A percentile compares a stretch with the other conserved stretches of the same genome.
Conservation (phyloP, 2,329 filamentous ascomycete genomes). For the Fusarium lateritium region DNA sequence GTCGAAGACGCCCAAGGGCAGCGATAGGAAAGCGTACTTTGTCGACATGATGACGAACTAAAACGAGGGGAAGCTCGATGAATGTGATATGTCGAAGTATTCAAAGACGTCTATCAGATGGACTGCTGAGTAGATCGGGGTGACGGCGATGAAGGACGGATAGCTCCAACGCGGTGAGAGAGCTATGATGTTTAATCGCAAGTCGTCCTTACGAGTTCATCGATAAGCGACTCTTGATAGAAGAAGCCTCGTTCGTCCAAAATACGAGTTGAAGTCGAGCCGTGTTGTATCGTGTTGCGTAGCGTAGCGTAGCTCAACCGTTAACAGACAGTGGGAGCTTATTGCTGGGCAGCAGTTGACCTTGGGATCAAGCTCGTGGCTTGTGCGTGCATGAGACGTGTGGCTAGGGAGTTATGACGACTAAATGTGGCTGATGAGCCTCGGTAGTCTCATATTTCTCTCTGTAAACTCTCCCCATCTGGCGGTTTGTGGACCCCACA, state of each 20-base stretch:
- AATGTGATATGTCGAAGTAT: slow-evolving; percentile 18
- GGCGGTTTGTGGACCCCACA: slow-evolving; percentile 6
- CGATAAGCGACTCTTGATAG: slow-evolving; percentile 9
- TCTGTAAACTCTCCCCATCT: neutral
- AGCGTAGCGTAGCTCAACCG: slow-evolving; percentile 19
- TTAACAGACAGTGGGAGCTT: slow-evolving; percentile 28
- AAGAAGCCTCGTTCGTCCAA: slow-evolving; percentile 3
- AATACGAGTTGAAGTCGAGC: slow-evolving; percentile 7
- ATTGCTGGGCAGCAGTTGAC: slow-evolving; percentile 35
- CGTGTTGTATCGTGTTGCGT: slow-evolving; percentile 9
- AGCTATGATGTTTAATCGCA: slow-evolving; percentile 16
- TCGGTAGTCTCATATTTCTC: slow-evolving; percentile 6
- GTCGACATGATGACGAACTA: slow-evolving; percentile 58
- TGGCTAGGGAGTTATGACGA: slow-evolving; percentile 35
- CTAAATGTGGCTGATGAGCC: slow-evolving; percentile 26
- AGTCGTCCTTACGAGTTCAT: slow-evolving; percentile 23
- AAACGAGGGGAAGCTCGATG: slow-evolving; percentile 9
- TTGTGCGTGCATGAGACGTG: neutral
- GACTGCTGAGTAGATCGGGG: slow-evolving; percentile 31
- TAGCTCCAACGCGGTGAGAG: slow-evolving; percentile 31
- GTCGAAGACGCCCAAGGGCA: slow-evolving; percentile 89
- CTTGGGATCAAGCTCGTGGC: slow-evolving; percentile 30
- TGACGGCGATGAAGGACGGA: slow-evolving; percentile 20
- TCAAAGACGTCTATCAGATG: slow-evolving; percentile 17
- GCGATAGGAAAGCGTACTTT: slow-evolving; percentile 90